These are phyloP conservation scores for Willaertia magna DNA, from an alignment of 208 protist genomes.

Conservation along the genomic window DNA sequence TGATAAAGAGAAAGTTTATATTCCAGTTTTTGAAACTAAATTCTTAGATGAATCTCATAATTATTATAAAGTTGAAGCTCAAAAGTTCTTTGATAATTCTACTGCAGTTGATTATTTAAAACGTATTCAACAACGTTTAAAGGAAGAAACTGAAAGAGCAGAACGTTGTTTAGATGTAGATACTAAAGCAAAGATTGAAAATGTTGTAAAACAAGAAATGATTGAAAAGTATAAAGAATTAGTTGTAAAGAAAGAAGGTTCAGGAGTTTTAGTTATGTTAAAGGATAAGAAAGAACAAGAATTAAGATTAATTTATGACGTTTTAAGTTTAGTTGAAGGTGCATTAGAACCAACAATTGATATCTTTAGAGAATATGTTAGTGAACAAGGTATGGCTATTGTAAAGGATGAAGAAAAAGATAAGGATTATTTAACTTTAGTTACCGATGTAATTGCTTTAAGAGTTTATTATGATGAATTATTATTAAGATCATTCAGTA, in stretches of 20 bases:
- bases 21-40: background rate
- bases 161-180: background rate
- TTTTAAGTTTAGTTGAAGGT: background rate
- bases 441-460: background rate
- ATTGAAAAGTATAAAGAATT: conserved; percentile 1
- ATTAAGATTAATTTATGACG: background rate
- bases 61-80: background rate
- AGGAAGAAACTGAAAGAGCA: conserved; percentile 3
- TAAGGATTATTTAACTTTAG: background rate
- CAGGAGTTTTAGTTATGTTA: background rate
- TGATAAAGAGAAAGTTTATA: conserved; percentile 10
- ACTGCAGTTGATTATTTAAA: background rate
- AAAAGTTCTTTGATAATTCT: background rate
- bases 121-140: background rate
- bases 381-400: background rate
- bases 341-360: conserved; percentile 2
- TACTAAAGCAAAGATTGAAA: background rate
- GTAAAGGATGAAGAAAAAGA: background rate
- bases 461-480: conserved; percentile 6
- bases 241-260: background rate
- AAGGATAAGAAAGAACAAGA: background rate
- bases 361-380: background rate
- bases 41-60: background rate
- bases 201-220: background rate
- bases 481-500: conserved; percentile 5